These are phyloP conservation scores for Leishmania tropica DNA, from an alignment of 208 protist species.

Conservation along the genomic window DNA sequence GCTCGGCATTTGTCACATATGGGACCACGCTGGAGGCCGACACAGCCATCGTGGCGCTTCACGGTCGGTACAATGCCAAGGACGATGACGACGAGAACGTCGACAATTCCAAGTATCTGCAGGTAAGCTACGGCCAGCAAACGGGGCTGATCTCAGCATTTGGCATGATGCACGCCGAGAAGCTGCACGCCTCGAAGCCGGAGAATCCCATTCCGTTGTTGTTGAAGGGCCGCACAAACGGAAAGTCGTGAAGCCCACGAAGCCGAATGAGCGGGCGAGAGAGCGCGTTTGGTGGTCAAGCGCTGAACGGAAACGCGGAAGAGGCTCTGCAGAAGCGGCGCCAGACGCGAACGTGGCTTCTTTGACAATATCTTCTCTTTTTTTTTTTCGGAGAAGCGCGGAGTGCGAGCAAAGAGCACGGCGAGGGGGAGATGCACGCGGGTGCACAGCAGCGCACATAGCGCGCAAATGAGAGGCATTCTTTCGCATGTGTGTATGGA, in stretches of 20 bases:
- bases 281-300: neutral
- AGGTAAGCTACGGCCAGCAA: conserved; percentile 62
- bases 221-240: conserved; percentile 1
- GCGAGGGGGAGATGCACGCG: neutral
- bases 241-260: neutral
- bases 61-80: conserved; percentile 64
- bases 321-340: neutral
- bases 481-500: neutral
- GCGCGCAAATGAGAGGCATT: neutral
- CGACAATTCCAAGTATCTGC: conserved; percentile 46
- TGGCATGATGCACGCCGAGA: conserved; percentile 41
- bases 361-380: neutral
- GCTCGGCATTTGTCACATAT: conserved; percentile 74
- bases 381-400: neutral
- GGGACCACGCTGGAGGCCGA: conserved; percentile 68
- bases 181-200: conserved; percentile 41
- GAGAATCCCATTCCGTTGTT: conserved; percentile 57
- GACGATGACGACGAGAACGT: conserved; percentile 32
- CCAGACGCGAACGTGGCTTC: neutral
- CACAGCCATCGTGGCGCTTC: conserved; percentile 65
- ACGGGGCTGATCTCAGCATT: conserved; percentile 59
- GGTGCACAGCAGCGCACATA: neutral
- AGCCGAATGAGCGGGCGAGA: neutral
- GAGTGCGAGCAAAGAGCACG: neutral
- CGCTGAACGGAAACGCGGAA: no score